Base-by-base conservation (phyloP, 139 green algal genomes). In the Micromonas pusilla region DNA sequence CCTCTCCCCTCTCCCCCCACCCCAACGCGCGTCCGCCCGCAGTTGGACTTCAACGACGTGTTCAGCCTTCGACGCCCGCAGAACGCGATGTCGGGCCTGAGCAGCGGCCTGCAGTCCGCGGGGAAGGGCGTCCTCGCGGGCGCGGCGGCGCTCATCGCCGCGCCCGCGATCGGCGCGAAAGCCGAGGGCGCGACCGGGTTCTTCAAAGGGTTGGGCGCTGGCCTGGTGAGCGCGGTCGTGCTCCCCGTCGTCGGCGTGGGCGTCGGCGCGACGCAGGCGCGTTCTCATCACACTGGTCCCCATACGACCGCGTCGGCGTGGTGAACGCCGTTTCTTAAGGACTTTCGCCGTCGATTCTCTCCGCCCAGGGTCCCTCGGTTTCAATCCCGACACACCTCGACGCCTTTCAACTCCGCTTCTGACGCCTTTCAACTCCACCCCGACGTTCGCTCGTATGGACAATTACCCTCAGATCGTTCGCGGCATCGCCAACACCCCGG, bases 221-320 rank as follows among this genome's bases (percentile, higher is more conserved):
- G 92, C 6, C 65, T 96, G 0, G 83, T 85, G 4, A 89, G 89
- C 0, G 91, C 87, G 2, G 90, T 96, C 16, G 76, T 91, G 0
- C 83, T 97, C 38, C 93, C 92, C 26, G 87, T 96, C 2, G 85
- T 87, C 19, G 93, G 93, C 32, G 83, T 90, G 1, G 86, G 71
- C 0, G 86, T 95, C 0, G 91, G 90, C 9, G 52, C 76, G 1
- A 83, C 87, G 13, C 85, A n/a, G n/a, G n/a, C n/a, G n/a, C n/a
- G n/a, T n/a, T n/a, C n/a, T n/a, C n/a, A n/a, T n/a, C n/a, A n/a
- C n/a, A n/a, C n/a, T n/a, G n/a, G n/a, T n/a, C n/a, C n/a, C n/a
- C n/a, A n/a, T n/a, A n/a, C n/a, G n/a, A n/a, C n/a, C n/a, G n/a
- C n/a, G n/a, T n/a, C n/a, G n/a, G n/a, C n/a, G n/a, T n/a, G n/a